These are phyloP conservation scores for Colletotrichum sidae DNA, from an alignment of 2,329 filamentous ascomycete species.

Conservation along the genomic window DNA sequence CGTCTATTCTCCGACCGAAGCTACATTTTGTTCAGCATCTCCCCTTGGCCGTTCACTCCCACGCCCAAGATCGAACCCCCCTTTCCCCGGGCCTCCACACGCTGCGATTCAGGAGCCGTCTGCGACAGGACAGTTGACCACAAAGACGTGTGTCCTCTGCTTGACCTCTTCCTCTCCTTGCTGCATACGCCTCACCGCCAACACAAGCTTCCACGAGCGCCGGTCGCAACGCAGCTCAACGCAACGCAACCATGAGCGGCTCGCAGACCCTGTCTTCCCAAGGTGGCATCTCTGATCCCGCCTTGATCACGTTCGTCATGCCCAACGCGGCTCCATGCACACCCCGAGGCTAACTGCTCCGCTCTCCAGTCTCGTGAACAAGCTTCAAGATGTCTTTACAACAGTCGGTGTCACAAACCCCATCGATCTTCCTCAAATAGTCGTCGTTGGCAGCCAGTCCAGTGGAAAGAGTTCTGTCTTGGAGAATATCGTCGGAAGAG, in stretches of 20 bases:
- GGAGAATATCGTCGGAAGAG: constrained; percentile 98
- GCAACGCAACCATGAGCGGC: constrained; percentile 31
- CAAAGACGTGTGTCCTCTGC: constrained; percentile 23
- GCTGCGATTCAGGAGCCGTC: constrained; percentile 35
- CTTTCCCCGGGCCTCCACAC: constrained; percentile 30
- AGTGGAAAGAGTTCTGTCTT: constrained; percentile 99
- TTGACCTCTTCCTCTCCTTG: constrained; percentile 3
- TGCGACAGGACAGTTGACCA: constrained; percentile 36
- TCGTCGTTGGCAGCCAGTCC: constrained; percentile 97
- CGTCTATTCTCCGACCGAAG: constrained; percentile 6
- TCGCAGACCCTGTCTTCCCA: constrained; percentile 25
- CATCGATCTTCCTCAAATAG: constrained; percentile 98
- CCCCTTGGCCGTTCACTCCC: constrained; percentile 17
- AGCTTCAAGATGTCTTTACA: constrained; percentile 98
- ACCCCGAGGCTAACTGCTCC: constrained; percentile 37
- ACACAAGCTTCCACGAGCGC: constrained; percentile 11
- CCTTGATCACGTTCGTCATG: constrained; percentile 70
- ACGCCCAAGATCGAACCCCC: constrained; percentile 16
- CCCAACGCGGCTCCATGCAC: constrained; percentile 23
- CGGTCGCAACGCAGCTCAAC: constrained; percentile 11
- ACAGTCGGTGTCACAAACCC: constrained; percentile 99
- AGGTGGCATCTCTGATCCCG: constrained; percentile 74
- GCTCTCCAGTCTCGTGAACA: constrained; percentile 83
- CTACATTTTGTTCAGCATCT: constrained; percentile 3
- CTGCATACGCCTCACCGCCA: not conserved